Evolutionary conservation across 345 rosid species (phyloP), one percentile per base, ranked within the genome.

Genomic region (Psidium guajava): DNA sequence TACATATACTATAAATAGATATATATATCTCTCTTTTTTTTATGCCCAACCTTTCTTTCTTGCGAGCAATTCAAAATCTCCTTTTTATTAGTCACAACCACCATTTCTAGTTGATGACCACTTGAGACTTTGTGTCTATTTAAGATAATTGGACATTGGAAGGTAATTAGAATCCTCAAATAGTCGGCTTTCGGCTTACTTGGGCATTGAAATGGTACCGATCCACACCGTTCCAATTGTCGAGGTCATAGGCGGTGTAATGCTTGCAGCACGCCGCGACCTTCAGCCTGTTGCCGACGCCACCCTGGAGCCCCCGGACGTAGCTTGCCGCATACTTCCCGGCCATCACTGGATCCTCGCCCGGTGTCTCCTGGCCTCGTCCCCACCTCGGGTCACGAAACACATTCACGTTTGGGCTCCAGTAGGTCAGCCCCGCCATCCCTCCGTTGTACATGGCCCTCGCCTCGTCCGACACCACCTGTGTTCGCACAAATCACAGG

Each of bases 261-360:
- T 97, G 99, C 87, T 97, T 97, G 88, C 99, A 97, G 83, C 99
- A 93, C 21, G 99, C 98, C 20, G 99, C 99, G 9, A 97, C 98
- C 90, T 97, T 97, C 14, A 97, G 89, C 77, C 93, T 88, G 84
- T 90, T 90, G 7, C 96, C 93, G 14, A 77, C 86, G 42, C 49
- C 85, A 1, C 96, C 96, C 51, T 95, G 99, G 44, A 97, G 93
- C 50, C 98, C 99, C 18, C 90, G 88, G 56, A 97, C 96, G 11
- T 95, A 97, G 75, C 93, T 91, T 11, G 93, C 95, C 0, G 95
- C 99, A 28, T 97, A 95, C 84, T 88, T 93, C 11, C 94, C 95
- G 42, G 95, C 94, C 21, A 95, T 42, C 7, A 94, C 90, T 0
- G 99, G 99, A 85, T 95, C 99, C 87, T 97, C 98, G 0, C 98